These are phyloP conservation scores for Clavispora fructus DNA, from an alignment of 805 yeast species.

Conservation along the genomic window DNA sequence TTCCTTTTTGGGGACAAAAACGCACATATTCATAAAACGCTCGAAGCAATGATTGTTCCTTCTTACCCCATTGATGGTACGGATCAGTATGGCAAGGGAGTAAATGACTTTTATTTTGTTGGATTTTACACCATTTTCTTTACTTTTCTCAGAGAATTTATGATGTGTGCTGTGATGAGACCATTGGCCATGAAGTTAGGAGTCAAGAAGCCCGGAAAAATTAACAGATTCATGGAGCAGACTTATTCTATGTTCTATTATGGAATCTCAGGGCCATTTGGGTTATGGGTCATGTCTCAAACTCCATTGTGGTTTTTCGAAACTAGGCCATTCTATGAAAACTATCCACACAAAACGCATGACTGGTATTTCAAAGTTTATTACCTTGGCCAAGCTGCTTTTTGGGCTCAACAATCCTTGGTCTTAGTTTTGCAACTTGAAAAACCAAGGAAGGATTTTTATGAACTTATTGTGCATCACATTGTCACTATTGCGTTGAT, in stretches of 20 bases:
- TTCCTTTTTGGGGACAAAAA: conserved; percentile 43
- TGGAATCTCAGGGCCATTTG: conserved; percentile 77
- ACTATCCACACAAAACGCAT: conserved; percentile 80
- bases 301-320: conserved; percentile 87
- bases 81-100: conserved; percentile 82
- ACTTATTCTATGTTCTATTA: conserved; percentile 79
- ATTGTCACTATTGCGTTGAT: conserved; percentile 84
- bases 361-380: conserved; percentile 68
- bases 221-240: conserved; percentile 88
- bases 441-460: conserved; percentile 90
- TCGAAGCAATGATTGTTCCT: conserved; percentile 58
- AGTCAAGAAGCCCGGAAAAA: conserved; percentile 48
- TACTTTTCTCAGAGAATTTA: conserved; percentile 85
- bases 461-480: conserved; percentile 90
- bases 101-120: conserved; percentile 74
- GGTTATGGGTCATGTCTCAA: conserved; percentile 76
- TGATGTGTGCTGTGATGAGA: conserved; percentile 73
- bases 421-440: conserved; percentile 80
- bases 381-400: conserved; percentile 89
- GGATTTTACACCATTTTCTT: conserved; percentile 77
- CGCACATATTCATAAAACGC: conserved; percentile 48
- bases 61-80: conserved; percentile 61
- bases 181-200: conserved; percentile 64
- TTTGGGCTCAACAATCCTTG: conserved; percentile 95
- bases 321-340: conserved; percentile 72